Conservation (phyloP, 345 rosid genomes). For the Clarkia xantiana region DNA sequence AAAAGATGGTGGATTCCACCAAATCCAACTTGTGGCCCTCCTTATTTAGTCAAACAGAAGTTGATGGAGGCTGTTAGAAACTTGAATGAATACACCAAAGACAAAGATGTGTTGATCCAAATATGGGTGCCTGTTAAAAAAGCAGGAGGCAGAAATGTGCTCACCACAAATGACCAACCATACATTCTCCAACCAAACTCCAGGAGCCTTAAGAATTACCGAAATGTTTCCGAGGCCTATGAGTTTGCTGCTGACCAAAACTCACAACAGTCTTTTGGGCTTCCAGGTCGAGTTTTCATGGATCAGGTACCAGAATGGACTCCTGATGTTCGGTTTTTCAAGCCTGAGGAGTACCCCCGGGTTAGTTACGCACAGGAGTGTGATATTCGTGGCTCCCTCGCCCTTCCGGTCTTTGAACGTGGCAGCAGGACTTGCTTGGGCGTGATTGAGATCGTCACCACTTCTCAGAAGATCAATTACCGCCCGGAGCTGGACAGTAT, state of each 20-base stretch:
- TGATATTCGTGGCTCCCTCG: conserved; percentile 70
- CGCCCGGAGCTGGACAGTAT: conserved; percentile 57
- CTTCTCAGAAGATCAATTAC: conserved; percentile 50
- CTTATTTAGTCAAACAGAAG: conserved; percentile 43
- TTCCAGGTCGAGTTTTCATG: conserved; percentile 77
- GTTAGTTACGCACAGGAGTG: conserved; percentile 40
- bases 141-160: conserved; percentile 49
- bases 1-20: conserved; percentile 66
- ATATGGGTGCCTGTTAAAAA: conserved; percentile 72
- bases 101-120: conserved; percentile 55
- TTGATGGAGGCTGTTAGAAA: conserved; percentile 33
- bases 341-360: conserved; percentile 62
- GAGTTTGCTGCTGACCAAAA: conserved; percentile 62
- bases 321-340: conserved; percentile 82
- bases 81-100: conserved; percentile 40
- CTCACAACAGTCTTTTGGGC: conserved; percentile 44
- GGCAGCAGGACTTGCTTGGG: conserved; percentile 70
- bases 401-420: conserved; percentile 70
- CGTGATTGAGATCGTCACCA: conserved; percentile 77
- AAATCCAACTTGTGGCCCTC: conserved; percentile 12
- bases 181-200: conserved; percentile 35
- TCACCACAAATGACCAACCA: conserved; percentile 69
- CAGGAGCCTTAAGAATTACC: conserved; percentile 48
- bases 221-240: conserved; percentile 52
- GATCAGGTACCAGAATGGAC: conserved; percentile 86